phyloP scores from a whole-genome alignment of 345 rosid species.

The Citrus hindsii region DNA sequence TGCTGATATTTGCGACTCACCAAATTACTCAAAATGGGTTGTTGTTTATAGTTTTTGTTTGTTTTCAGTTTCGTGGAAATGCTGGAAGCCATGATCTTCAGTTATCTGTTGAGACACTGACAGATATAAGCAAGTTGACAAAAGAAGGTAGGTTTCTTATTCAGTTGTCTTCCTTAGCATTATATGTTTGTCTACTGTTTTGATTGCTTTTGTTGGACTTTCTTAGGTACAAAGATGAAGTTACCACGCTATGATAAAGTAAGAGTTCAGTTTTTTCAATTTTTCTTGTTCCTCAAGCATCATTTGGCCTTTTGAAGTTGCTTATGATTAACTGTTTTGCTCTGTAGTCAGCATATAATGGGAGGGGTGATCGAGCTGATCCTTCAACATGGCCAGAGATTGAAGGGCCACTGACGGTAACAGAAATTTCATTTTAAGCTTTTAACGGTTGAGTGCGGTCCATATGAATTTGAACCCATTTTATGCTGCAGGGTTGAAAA shows the following conservation, averaged over 20 bases:
- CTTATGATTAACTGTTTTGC: neutral
- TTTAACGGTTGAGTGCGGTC: neutral
- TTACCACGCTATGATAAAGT: slow-evolving; percentile 93
- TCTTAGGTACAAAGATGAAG: slow-evolving; percentile 81
- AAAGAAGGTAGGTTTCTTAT: slow-evolving; percentile 60
- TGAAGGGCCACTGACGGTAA: slow-evolving; percentile 85
- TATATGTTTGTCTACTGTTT: slow-evolving; percentile 1
- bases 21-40: neutral
- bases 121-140: slow-evolving; percentile 49
- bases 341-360: slow-evolving; percentile 83
- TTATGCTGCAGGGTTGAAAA: neutral
- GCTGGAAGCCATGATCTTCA: slow-evolving; percentile 98
- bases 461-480: neutral
- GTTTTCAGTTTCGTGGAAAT: slow-evolving; percentile 76
- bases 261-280: slow-evolving; percentile 16
- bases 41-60: neutral
- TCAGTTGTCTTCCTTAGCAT: slow-evolving; percentile 4
- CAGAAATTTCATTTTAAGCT: slow-evolving; percentile 8
- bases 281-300: neutral
- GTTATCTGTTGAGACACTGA: slow-evolving; percentile 68
- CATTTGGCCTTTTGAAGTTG: slow-evolving; percentile 1
- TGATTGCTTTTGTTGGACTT: slow-evolving; percentile 22
- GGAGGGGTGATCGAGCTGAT: slow-evolving; percentile 92
- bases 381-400: slow-evolving; percentile 82
- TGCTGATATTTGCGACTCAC: neutral